Evolutionary conservation across 257 asterid species (phyloP), one percentile per base, ranked within the genome.

Genomic region (Ocimum tenuiflorum): DNA sequence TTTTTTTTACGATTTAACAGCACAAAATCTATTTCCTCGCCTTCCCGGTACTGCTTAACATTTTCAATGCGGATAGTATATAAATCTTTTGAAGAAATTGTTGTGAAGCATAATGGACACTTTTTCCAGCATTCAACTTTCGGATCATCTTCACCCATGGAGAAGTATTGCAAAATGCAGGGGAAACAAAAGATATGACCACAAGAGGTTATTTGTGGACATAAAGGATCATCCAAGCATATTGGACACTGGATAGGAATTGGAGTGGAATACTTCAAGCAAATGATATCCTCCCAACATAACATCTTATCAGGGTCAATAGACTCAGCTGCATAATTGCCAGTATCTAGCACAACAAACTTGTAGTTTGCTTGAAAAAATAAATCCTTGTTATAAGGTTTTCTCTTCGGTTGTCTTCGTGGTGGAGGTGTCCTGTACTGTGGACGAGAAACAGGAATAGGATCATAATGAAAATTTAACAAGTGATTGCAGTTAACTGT

Each of bases 111-210:
- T 52, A 92, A 67, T 14, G 99, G 99, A 59, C 99, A 92, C 79
- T 88, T 87, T 74, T 89, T 87, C 86, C 80, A 84, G 88, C 80
- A 78, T 54, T 83, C 92, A 15, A 61, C 79, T 70, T 71, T 82
- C 47, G 66, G 75, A 69, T 84, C 91, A 47, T 80, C 86, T 68
- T 72, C 85, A 20, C 73, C 84, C 69, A 80, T 57, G 49, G 84
- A 78, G 20, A 92, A 81, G 69, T 89, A 92, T 47, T 83, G 97
- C 82, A 92, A 65, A 68, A 92, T 79, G 84, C 97, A 92, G 0
- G 99, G 91, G 72, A 92, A 92, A 63, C 99, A 92, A 81, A 86
- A 92, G 77, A 92, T 89, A 74, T 92, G 99, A 73, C 99, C 99
- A 36, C 99, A 92, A 8, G 95, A 78, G 47, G 99, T 92, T 81